Base-by-base conservation (phyloP, 1,284 basidiomycete species). In the Salmacisia buchloeana region DNA sequence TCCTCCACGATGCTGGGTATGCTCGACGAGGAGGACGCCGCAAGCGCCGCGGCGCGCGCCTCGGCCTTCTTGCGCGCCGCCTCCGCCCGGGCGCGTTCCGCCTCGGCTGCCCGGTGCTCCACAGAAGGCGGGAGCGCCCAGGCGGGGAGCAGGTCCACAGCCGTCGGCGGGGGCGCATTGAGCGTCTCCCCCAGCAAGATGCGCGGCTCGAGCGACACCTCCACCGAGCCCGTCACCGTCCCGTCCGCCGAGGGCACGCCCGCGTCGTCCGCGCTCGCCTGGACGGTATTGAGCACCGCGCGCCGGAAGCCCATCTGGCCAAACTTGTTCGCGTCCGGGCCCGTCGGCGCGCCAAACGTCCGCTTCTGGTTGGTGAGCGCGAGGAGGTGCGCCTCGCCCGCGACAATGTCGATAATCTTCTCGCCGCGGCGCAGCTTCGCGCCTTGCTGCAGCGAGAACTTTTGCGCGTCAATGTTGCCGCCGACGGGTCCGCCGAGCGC, bases 351-450 rank as follows among this genome's bases (percentile, higher is more conserved):
- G 0, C 87, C 86, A 76, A 91, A 94, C 1, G 89, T 86, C 58
- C 91, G 86, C 1, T 92, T 92, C 52, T 85, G 83, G 29, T 87
- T 89, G 2, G 92, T 92, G 12, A 94, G 82, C 0, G 91, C 92
- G 18, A 97, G 85, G 6, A 97, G 82, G 78, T 97, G 94, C 74
- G 91, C 85, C 23, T 83, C 80, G 7, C 94, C 93, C 9, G 66
- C 72, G 23, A 61, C 61, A 27, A 78, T 73, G 46, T 76, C 71
- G 33, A 46, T 41, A 3, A 77, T 63, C 29, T 65, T 64, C 31
- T 76, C 76, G 13, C 69, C 70, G 29, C 65, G 63, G n/a, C 58
- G 45, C 58, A 65, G 68, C 9, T 67, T 63, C 1, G 71, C 68
- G 1, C 13, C 29, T 25, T 52, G 23, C 23, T 52, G 23, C 1